Evolutionary conservation across 768 basidiomycete genomes (phyloP).

Genomic region (Symmetrospora coprosmae): DNA sequence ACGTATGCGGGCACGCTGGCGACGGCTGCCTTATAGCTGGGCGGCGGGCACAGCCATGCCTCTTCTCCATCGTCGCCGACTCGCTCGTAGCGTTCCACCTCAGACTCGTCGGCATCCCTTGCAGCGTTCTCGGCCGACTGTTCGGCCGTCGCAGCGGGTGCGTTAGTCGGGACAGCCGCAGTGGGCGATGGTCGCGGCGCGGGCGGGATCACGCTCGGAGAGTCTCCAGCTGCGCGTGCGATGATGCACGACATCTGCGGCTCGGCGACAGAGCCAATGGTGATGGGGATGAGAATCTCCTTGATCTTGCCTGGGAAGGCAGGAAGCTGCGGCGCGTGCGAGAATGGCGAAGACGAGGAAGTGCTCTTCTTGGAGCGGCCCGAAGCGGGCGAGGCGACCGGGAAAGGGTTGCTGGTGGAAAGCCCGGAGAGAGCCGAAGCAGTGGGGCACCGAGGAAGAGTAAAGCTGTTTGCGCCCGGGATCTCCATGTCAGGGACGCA

Average conservation of each 20-base stretch:
- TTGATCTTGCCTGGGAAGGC: conserved; percentile 33
- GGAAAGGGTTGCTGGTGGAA: conserved; percentile 30
- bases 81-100: conserved; percentile 29
- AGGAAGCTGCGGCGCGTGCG: neutral
- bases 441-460: conserved; percentile 18
- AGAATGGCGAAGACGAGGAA: too few species aligned
- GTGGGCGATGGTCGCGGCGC: neutral
- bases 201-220: neutral
- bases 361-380: neutral
- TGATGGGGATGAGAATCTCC: conserved; percentile 33
- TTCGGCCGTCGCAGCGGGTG: conserved; percentile 15
- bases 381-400: neutral
- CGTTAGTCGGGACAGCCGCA: neutral
- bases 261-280: conserved; percentile 33
- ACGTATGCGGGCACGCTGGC: conserved; percentile 26
- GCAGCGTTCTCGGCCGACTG: conserved; percentile 17
- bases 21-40: conserved; percentile 27
- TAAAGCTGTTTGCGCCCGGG: conserved; percentile 29
- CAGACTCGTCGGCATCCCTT: conserved; percentile 24
- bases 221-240: neutral
- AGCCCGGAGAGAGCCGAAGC: conserved; percentile 22
- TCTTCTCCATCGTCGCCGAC: conserved; percentile 28
- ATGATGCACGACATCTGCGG: conserved; percentile 29
- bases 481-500: conserved; percentile 27
- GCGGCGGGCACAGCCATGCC: conserved; percentile 31